These are phyloP conservation scores for Forsythia suspensa DNA, from an alignment of 257 asterid species.

Conservation along the genomic window DNA sequence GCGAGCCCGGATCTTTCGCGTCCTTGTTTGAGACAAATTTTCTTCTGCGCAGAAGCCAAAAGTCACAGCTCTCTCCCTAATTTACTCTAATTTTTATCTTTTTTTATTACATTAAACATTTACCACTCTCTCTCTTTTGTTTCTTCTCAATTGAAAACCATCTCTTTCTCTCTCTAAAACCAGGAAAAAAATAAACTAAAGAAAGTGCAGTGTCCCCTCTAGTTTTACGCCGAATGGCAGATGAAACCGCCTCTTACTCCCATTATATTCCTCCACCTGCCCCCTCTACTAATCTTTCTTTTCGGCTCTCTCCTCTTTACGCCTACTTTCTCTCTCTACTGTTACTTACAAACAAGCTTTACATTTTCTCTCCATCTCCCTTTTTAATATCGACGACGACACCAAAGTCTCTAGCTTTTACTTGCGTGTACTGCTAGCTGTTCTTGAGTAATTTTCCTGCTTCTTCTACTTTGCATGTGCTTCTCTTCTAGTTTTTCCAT, in stretches of 20 bases:
- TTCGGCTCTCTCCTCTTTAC: constrained; percentile 12
- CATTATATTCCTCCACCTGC: constrained; percentile 85
- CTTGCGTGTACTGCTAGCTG: constrained; percentile 24
- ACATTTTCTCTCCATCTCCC: not conserved
- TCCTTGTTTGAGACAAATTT: constrained; percentile 62
- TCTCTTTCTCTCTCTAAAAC: not conserved
- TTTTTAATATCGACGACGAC: not conserved
- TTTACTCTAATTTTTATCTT: constrained; percentile 1
- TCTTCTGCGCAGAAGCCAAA: constrained; percentile 36
- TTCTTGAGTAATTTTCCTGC: constrained; percentile 23
- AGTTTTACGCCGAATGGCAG: constrained; percentile 87
- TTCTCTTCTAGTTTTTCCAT: not conserved
- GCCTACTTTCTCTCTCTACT: constrained; percentile 18
- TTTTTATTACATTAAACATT: constrained; percentile 5
- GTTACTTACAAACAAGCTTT: not conserved
- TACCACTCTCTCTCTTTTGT: not conserved
- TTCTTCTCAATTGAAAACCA: not conserved
- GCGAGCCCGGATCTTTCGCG: constrained; percentile 70
- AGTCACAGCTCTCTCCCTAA: constrained; percentile 29
- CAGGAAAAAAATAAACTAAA: not conserved
- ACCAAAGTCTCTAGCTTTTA: constrained; percentile 2
- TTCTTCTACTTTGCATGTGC: constrained; percentile 41
- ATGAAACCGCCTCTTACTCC: constrained; percentile 71
- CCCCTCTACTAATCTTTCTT: constrained; percentile 6
- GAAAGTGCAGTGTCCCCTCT: constrained; percentile 43